Evolutionary conservation across 495 filamentous ascomycete species (phyloP).

Genomic region (Hypoxylon rickii): DNA sequence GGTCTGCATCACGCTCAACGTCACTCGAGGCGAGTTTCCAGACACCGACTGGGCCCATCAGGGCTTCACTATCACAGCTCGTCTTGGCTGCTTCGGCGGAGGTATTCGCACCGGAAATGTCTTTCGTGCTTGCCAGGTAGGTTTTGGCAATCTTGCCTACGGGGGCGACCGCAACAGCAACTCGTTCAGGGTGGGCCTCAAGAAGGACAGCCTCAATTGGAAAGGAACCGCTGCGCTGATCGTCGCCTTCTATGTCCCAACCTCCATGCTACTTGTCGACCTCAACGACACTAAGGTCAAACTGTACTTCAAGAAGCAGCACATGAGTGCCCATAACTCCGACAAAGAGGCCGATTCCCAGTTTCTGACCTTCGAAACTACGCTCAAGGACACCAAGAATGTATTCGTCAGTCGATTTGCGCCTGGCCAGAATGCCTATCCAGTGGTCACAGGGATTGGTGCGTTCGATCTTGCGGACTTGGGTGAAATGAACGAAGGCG

Average conservation of each 20-base stretch:
- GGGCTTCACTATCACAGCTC: no score
- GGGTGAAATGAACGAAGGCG: background rate
- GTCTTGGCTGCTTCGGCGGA: no score
- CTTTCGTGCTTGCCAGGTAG: background rate
- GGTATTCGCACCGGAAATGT: no score
- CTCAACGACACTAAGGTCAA: background rate
- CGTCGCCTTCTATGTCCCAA: background rate
- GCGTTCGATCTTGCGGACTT: background rate
- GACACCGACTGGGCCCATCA: no score
- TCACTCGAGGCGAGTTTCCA: slow-evolving; percentile 30
- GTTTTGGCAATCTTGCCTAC: background rate
- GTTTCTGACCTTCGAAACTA: no score
- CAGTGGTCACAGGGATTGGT: background rate
- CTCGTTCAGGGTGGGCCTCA: background rate
- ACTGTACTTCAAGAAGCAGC: no score
- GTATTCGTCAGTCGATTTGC: background rate
- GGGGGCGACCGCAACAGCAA: background rate
- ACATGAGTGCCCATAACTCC: no score
- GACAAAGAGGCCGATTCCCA: no score
- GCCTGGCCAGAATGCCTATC: background rate
- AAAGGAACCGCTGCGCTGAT: no score
- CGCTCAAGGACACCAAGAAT: background rate
- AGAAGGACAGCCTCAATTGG: no score
- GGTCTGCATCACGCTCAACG: slow-evolving; percentile 44
- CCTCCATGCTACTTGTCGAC: background rate